These are phyloP conservation scores for Flammula alnicola DNA, from an alignment of 1,284 basidiomycete species.

Conservation along the genomic window DNA sequence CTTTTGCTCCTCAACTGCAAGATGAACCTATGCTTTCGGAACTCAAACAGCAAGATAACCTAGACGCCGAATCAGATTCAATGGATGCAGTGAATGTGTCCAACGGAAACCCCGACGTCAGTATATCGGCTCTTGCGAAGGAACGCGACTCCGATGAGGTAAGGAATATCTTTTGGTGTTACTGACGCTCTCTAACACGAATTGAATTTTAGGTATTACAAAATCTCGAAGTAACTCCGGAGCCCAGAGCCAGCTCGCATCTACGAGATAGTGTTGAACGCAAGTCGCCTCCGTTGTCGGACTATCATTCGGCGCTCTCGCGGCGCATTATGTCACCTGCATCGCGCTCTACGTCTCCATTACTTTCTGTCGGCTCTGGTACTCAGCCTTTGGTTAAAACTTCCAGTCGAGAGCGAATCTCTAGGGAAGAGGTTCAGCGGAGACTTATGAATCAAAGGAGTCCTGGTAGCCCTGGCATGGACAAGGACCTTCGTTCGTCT, in stretches of 20 bases:
- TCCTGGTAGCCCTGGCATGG: conserved; percentile 20
- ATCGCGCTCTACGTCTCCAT: conserved; percentile 31
- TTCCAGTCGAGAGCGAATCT: conserved; percentile 28
- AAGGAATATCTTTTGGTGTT: not conserved
- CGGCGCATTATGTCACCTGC: conserved; percentile 28
- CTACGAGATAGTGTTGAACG: not conserved
- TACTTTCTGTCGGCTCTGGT: conserved; percentile 15
- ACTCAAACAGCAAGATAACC: conserved; percentile 19
- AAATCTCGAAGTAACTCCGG: conserved; percentile 10
- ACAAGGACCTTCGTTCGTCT: conserved; percentile 15
- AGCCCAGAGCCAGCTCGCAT: not conserved
- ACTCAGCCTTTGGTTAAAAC: conserved; percentile 19
- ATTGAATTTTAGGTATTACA: conserved; percentile 8
- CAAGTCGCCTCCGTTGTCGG: conserved; percentile 15
- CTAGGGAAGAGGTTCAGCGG: conserved; percentile 29
- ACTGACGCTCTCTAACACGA: too few species aligned
- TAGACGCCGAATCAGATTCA: conserved; percentile 24
- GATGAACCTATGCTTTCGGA: conserved; percentile 30
- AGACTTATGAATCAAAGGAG: conserved; percentile 25
- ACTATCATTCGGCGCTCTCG: conserved; percentile 15
- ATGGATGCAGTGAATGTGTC: conserved; percentile 32
- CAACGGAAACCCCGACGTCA: conserved; percentile 33
- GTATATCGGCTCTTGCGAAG: conserved; percentile 23
- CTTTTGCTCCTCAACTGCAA: conserved; percentile 27
- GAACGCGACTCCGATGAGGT: conserved; percentile 27